A percentile compares a stretch with the other conserved stretches of the same genome.
Evolutionary conservation across 2,329 filamentous ascomycete species (phyloP).

Genomic region (Thielaviopsis ethacetica): DNA sequence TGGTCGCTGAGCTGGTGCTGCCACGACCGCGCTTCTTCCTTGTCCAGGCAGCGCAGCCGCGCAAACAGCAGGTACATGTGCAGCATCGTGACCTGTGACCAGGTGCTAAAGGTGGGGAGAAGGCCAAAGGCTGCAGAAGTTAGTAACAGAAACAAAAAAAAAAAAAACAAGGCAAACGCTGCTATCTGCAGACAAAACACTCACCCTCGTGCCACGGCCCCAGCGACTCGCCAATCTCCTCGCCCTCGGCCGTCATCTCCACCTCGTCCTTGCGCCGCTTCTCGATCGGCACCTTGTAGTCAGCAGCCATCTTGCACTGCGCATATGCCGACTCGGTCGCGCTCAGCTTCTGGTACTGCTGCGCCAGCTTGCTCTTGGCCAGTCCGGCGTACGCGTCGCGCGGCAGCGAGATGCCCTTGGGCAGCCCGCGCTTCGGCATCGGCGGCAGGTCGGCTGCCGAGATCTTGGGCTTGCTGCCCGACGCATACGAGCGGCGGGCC

Average conservation of each 20-base stretch:
- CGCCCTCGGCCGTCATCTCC: conserved; percentile 56
- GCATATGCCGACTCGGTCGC: conserved; percentile 66
- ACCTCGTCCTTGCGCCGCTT: conserved; percentile 49
- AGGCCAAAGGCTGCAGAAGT: conserved; percentile 50
- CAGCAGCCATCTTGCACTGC: conserved; percentile 53
- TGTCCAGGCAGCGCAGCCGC: conserved; percentile 63
- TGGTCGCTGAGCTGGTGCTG: conserved; percentile 87
- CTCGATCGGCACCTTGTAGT: conserved; percentile 58
- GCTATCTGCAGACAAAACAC: conserved; percentile 16
- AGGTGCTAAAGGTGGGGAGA: conserved; percentile 78
- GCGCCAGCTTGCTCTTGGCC: conserved; percentile 8
- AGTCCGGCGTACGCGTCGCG: conserved; percentile 7
- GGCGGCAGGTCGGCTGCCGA: conserved; percentile 2
- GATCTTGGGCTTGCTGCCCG: background rate
- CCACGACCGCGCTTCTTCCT: conserved; percentile 54
- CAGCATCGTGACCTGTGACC: conserved; percentile 90
- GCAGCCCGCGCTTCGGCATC: conserved; percentile 9
- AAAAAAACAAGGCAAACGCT: too few species aligned
- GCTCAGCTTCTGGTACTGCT: conserved; percentile 51
- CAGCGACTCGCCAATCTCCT: conserved; percentile 61
- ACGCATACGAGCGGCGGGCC: background rate
- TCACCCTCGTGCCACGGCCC: conserved; percentile 73
- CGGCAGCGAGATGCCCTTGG: conserved; percentile 9
- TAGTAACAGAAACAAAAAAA: too few species aligned
- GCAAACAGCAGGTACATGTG: conserved; percentile 88